Conservation (phyloP, 768 basidiomycete genomes). For the Mycena sanguinolenta region DNA sequence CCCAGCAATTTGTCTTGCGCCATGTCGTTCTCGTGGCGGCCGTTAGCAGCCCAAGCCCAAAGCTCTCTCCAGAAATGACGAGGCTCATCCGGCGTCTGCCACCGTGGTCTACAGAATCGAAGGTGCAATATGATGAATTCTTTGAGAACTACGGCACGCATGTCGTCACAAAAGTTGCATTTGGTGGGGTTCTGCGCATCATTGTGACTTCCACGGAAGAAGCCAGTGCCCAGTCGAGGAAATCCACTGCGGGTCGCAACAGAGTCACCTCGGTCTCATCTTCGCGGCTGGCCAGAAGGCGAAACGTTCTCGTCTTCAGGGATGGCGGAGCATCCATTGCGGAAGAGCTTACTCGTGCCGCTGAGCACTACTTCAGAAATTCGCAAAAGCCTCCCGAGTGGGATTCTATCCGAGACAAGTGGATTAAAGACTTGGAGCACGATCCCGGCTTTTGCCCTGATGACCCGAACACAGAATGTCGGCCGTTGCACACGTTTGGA, state of each 20-base stretch:
- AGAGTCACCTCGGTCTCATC: background rate
- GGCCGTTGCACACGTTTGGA: background rate
- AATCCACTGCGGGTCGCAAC: background rate
- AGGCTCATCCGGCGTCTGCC: background rate
- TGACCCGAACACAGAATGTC: background rate
- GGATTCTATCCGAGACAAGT: background rate
- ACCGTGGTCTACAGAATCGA: background rate
- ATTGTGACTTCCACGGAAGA: background rate
- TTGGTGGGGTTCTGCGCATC: conserved; percentile 5
- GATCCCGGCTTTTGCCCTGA: conserved; percentile 21
- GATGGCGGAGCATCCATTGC: conserved; percentile 2
- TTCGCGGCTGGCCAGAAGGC: background rate
- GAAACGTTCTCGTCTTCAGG: background rate
- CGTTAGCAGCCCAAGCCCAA: background rate
- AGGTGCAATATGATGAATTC: conserved; percentile 4
- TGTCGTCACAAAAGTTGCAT: background rate
- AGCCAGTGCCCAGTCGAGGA: background rate
- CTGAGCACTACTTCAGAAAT: conserved; percentile 4
- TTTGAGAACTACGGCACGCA: conserved; percentile 28
- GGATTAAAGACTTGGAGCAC: conserved; percentile 8
- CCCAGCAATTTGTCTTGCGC: background rate
- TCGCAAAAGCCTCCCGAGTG: background rate
- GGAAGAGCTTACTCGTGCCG: background rate
- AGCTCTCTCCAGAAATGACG: background rate
- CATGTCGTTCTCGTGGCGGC: background rate